Base-by-base conservation (phyloP, 352 stramenopile species). In the Phytophthora sp. region DNA sequence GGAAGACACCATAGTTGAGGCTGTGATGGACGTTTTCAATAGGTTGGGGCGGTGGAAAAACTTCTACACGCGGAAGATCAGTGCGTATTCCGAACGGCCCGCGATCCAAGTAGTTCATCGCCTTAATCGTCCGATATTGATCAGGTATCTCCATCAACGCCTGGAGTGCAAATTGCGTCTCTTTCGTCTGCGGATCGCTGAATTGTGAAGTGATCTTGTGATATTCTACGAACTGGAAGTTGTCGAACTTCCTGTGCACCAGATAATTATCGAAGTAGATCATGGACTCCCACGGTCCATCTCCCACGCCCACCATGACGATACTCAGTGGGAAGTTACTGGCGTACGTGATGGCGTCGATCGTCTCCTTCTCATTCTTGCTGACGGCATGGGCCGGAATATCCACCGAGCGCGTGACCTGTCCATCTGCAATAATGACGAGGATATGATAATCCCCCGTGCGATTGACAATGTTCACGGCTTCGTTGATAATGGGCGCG, bases 171-270 rank as follows among this genome's bases (percentile, higher is more conserved):
- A 96, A 96, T 56, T 93, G 84, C 8, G 74, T 68, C 55, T 90
- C 70, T 42, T 81, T 74, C 60, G 80, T 77, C 55, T 87, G 69
- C 18, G 79, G 71, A 18, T 71, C 66, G 29, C 62, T 66, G 27
- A 79, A 83, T 44, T 79, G 73, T 8, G 73, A 72, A 2, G 71
- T 78, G 38, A 89, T 84, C 71, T 89, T 90, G 61, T 91, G 70
- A 41, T 91, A 96, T 31, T 95, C 81, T 44, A 96, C 83, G 55
- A 95, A 95, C 61, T 94, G 84, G 53, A 96, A 94, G 56, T 94
- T 95, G 73, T 96, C 89, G 62, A 95, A 95, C 30, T 86, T 79
- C 54, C 85, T 80, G 64, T 91, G 69, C 24, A 84, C 53, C 29
- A 95, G 77, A 63, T 93, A 88, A 61, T 92, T 76, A 66, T 93